Base-by-base conservation (phyloP, 768 basidiomycete species). In the Trametes gibbosa region DNA sequence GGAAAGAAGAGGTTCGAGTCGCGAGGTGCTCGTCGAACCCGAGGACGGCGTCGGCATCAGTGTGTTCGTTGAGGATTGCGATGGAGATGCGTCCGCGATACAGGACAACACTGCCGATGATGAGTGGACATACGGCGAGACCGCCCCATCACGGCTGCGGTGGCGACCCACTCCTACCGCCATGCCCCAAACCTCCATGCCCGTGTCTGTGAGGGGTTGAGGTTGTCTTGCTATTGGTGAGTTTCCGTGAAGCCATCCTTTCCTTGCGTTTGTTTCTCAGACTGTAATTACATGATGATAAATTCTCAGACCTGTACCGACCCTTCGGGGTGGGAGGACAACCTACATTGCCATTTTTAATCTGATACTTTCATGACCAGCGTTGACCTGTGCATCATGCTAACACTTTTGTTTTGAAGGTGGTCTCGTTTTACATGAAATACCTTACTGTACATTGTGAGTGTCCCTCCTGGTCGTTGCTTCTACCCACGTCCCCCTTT, bases 221-320 rank as follows among this genome's bases (percentile, higher is more conserved):
- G 17, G n/a, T 7, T 27, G 37, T 34, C 25, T 32, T 32, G 29
- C n/a, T 16, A 23, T 25, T 35, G 17, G 13, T 12, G 32, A 53
- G 64, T 69, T 65, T 67, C 66, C 67, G 55, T 64, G 29, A 19
- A 53, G 27, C 62, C 65, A n/a, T 66, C 21, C 13, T 34, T 41
- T 19, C 16, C 42, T 34, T 35, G 16, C 24, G 34, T 27, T 42
- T n/a, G 53, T 27, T 64, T 65, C 65, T 43, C 21, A 37, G 10
- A 16, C 32, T 46, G 40, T 50, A 46, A 40, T 50, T 66, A 37
- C 54, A 74, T 70, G 87, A 90, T 87, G 89, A 89, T 76, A 82
- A 67, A 71, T 54, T 82, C 84, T 71, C 70, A 89, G 86, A 88
- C 87, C 87, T 89, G 86, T 90, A 84, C 88, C 76, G 85, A 90